Base-by-base conservation (phyloP, 2,329 filamentous ascomycete species). In the Fusarium sp. region DNA sequence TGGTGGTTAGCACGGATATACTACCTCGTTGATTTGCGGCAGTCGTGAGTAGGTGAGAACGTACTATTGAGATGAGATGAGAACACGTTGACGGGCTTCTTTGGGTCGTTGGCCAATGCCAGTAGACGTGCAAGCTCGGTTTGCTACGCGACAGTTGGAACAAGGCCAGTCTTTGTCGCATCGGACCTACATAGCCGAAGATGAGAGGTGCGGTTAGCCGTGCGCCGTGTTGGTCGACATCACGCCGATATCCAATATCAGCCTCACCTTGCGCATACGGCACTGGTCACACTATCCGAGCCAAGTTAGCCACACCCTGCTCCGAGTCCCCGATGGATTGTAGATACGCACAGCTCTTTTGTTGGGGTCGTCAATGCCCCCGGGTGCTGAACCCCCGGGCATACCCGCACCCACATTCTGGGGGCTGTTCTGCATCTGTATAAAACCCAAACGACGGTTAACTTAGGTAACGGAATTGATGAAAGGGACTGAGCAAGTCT, bases 31-130 rank as follows among this genome's bases (percentile, higher is more conserved):
- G 25, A 50, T 45, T 50, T 30, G 14, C 30, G 3, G 5, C 14
- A n/a, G 16, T 27, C 9, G 16, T 50, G 25, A 9, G 5, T 0
- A 18, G 14, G 5, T 5, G 25, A 20, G 18, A 13, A 82, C 87
- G 73, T 81, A 90, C 88, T 90, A 90, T 84, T 90, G 88, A 43
- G 87, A 88, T 2, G 88, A 89, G 65, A 90, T 90, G 70, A 90
- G 82, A 35, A 90, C 88, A 41, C 88, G 83, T 74, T 89, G 88
- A 32, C 88, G 84, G 39, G 83, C 81, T 74, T 90, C 87, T 76
- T 87, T 88, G 16, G 88, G 87, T 64, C 87, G 85, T 74, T 89
- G 88, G 6, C 86, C 86, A 11, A 84, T 82, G 4, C 88, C 88
- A 0, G 87, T 88, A 4, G 87, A 89, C 62, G 86, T 88, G 76